Evolutionary conservation across 75 land plant species (phyloP).

Genomic region (Chamaecyparis obtusa): DNA sequence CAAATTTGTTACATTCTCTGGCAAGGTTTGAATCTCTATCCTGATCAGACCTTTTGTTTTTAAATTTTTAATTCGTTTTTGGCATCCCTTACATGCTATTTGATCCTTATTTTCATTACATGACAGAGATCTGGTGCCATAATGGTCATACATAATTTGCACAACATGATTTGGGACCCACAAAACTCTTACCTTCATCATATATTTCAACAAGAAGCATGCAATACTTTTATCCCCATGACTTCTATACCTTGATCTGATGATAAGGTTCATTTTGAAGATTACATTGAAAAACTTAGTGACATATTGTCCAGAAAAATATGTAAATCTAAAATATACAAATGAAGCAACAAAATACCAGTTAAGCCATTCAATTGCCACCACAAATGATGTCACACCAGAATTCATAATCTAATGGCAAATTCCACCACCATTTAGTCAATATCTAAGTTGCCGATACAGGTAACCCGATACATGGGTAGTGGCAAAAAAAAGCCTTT

Average conservation of each 20-base stretch:
- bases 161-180: background rate
- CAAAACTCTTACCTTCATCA: background rate
- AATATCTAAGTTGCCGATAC: background rate
- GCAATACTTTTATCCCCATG: too few species aligned
- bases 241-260: background rate
- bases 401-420: background rate
- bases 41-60: background rate
- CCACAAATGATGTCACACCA: background rate
- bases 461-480: too few species aligned
- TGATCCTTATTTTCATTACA: background rate
- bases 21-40: background rate
- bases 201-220: constrained; percentile 2
- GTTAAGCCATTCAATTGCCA: background rate
- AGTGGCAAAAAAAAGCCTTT: too few species aligned
- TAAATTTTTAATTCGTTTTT: background rate
- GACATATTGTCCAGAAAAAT: background rate
- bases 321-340: background rate
- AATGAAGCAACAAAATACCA: background rate
- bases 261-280: background rate
- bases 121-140: background rate
- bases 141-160: background rate
- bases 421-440: background rate
- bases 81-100: background rate
- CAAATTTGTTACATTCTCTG: background rate
- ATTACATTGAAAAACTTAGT: background rate